Percentiles rank a stretch among this genome's conserved stretches.
These are phyloP conservation scores for Pseudotulostoma volvatum DNA, from an alignment of 495 filamentous ascomycete species.

Conservation along the genomic window DNA sequence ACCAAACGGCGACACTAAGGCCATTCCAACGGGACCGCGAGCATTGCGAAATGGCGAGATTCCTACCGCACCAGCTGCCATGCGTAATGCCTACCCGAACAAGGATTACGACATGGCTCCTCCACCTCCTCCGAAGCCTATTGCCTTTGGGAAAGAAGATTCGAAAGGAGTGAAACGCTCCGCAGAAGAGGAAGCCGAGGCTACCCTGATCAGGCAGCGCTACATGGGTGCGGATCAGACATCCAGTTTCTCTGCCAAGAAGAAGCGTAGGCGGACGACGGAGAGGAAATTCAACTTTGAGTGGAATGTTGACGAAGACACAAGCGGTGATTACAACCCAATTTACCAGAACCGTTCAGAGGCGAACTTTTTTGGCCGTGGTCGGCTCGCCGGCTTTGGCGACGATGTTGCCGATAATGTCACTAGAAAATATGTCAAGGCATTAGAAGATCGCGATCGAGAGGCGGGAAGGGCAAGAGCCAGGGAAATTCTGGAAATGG, in stretches of 20 bases:
- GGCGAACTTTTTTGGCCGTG: conserved; percentile 64
- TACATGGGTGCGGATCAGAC: conserved; percentile 89
- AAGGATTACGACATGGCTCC: conserved; percentile 39
- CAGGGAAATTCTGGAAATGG: conserved; percentile 73
- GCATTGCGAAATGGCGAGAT: conserved; percentile 46
- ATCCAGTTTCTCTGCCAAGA: conserved; percentile 87
- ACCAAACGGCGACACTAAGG: conserved; percentile 13
- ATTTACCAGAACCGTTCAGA: conserved; percentile 63
- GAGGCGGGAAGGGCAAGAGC: conserved; percentile 69
- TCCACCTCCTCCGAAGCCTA: conserved; percentile 31
- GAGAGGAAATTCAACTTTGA: conserved; percentile 99
- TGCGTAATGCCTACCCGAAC: conserved; percentile 28
- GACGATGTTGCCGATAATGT: conserved; percentile 58
- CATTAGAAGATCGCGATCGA: conserved; percentile 59
- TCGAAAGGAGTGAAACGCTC: conserved; percentile 36
- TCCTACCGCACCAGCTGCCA: conserved; percentile 37
- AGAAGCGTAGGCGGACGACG: conserved; percentile 83
- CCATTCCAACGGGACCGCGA: conserved; percentile 63
- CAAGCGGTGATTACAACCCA: conserved; percentile 76
- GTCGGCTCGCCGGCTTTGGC: conserved; percentile 66
- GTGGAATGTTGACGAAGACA: conserved; percentile 95
- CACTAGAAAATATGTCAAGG: conserved; percentile 58
- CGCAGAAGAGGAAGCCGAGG: conserved; percentile 53
- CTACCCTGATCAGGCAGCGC: conserved; percentile 56
- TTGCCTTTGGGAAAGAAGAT: conserved; percentile 18